Conservation (phyloP, 345 rosid genomes). For the Aurinia saxatilis region DNA sequence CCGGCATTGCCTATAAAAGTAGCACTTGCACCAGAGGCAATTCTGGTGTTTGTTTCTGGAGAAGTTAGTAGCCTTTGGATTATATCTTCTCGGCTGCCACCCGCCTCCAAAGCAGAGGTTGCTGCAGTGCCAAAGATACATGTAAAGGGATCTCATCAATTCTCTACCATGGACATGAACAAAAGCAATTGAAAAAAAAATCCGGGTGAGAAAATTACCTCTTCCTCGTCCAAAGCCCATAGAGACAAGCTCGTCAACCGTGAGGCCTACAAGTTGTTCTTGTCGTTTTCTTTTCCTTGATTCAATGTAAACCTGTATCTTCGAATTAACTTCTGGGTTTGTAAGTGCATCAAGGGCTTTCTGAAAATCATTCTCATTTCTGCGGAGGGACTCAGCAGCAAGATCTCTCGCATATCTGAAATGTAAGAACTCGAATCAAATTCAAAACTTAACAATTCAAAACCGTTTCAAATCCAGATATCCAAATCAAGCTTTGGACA, state of each 20-base stretch:
- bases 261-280: slow-evolving; percentile 26
- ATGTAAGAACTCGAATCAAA: neutral
- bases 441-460: neutral
- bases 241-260: slow-evolving; percentile 52
- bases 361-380: slow-evolving; percentile 76
- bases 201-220: slow-evolving; percentile 35
- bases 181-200: neutral
- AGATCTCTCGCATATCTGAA: slow-evolving; percentile 79
- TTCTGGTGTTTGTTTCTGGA: slow-evolving; percentile 20
- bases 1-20: neutral
- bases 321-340: slow-evolving; percentile 55
- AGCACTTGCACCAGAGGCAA: neutral
- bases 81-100: slow-evolving; percentile 43
- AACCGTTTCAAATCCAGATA: neutral
- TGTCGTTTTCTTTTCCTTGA: slow-evolving; percentile 67
- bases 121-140: slow-evolving; percentile 33
- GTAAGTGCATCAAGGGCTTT: slow-evolving; percentile 88
- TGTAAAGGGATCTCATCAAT: neutral
- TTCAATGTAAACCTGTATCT: slow-evolving; percentile 61
- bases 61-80: slow-evolving; percentile 42
- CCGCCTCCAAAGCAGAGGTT: slow-evolving; percentile 44
- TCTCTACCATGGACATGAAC: neutral
- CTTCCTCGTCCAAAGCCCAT: slow-evolving; percentile 87
- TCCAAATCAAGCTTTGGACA: neutral
- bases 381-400: slow-evolving; percentile 85